Evolutionary conservation across 192 early-diverging fungal species (phyloP).

Genomic region (Haplosporangium gracile): DNA sequence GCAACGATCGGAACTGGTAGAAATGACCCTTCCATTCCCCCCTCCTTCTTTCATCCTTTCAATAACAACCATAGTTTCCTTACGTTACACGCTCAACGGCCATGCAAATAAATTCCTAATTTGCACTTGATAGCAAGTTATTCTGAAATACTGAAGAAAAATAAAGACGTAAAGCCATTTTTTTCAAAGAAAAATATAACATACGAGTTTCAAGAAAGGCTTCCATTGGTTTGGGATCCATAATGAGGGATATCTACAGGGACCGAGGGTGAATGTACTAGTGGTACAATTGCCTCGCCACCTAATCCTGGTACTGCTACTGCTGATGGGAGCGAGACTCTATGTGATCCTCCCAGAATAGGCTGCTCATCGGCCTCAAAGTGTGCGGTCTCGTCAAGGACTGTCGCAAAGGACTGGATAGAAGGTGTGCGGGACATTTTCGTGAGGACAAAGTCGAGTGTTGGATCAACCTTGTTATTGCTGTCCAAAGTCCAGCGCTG

Average conservation of each 20-base stretch:
- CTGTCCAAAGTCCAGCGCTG: constrained; percentile 45
- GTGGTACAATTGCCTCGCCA: background rate
- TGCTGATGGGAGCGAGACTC: background rate
- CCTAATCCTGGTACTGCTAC: background rate
- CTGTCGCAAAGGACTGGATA: background rate
- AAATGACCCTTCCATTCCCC: background rate
- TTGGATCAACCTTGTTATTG: constrained; percentile 23
- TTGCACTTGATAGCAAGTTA: too few species aligned
- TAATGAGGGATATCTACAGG: background rate
- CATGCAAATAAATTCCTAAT: too few species aligned
- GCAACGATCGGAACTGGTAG: background rate
- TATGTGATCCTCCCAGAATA: background rate
- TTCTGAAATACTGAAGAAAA: too few species aligned
- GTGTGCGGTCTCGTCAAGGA: background rate
- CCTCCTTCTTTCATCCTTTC: background rate
- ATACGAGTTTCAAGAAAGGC: background rate
- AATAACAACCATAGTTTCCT: background rate
- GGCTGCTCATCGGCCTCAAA: constrained; percentile 6
- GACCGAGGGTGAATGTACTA: background rate
- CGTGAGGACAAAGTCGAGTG: constrained; percentile 23
- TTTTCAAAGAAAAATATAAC: background rate
- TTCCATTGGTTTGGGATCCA: background rate
- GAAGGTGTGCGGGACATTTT: constrained; percentile 8
- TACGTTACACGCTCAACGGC: too few species aligned
- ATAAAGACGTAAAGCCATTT: background rate